Base-by-base conservation (phyloP, 2,329 filamentous ascomycete species). In the Fonsecaea monophora region DNA sequence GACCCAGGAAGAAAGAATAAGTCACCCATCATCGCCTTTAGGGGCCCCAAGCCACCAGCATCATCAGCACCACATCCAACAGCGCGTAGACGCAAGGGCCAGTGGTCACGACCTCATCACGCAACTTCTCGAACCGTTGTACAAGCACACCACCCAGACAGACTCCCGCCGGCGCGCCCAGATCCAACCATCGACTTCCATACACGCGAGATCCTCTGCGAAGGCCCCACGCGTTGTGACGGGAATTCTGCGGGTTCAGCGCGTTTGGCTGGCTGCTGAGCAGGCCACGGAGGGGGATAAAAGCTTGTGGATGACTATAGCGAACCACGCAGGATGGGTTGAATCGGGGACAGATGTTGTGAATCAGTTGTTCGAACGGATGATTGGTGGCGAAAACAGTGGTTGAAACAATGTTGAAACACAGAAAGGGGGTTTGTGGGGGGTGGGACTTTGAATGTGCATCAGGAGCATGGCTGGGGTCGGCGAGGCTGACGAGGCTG, bases 321-420 rank as follows among this genome's bases (percentile, higher is more conserved):
- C 38, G 25, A 59, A 13, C 38, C 35, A 25, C 13, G 38, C 25
- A 32, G 25, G 10, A 13, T 13, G 57, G 32, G 30, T 9, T 12
- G 30, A 42, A 42, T 2, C 25, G 25, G 25, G 37, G 21, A n/a
- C 1, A 32, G 4, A n/a, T 53, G 45, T 18, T 30, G 59, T 34
- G 53, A 53, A 50, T 50, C 25, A 48, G 25, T 25, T 45, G n/a
- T 15, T 8, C 10, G 21, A 9, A 40, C 8, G 10, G 18, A 50
- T 40, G 40, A 64, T 64, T 64, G 61, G 61, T 58, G 61, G 54
- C 30, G n/a, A 8, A 42, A 21, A 32, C n/a, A 50, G 8, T 18
- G 48, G 37, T 48, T 61, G 63, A 65, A 65, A 65, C 63, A 30
- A 50, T 50, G n/a, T 58, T 61, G 57, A 61, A 65, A 65, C 57